Evolutionary conservation across 441 rosid species (phyloP), one percentile per base, ranked within the genome.

Genomic region (Mallotus repandus): DNA sequence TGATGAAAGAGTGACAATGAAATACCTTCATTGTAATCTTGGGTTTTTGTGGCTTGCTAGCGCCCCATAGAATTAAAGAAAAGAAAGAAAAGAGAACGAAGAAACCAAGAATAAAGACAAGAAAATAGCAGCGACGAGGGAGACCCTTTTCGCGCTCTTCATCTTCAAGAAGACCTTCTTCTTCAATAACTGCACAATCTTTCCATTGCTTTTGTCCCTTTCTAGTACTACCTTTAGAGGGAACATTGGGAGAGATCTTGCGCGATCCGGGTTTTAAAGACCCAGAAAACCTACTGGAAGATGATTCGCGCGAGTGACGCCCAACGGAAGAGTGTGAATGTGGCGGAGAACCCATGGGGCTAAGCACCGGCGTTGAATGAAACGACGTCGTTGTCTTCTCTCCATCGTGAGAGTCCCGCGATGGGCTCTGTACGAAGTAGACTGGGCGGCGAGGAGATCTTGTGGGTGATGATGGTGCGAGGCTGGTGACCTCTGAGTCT

Each of bases 391-490:
- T 76, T 0, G 98, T 91, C 76, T 96, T 96, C 83, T 93, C 99
- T 16, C 99, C 98, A 71, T 96, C 99, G 86, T 88, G 98, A 16
- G 98, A 95, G 78, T 94, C 97, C 2, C 98, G 83, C 0, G 99
- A 93, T 0, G 98, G 99, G 63, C 92, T 87, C 83, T 96, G 99
- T 35, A 96, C 97, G 66, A 85, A 96, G 91, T 96, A 96, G n/a
- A 79, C 98, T 1, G 97, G 90, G 3, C 97, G 86, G 66, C 93
- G 97, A 0, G 96, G 97, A 68, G 99, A 94, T 78, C 98, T 89
- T 5, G 94, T 74, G 10, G 97, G 98, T 9, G 98, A 89, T 1
- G 98, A 91, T 1, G 91, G 84, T 18, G 98, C 89, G 63, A 86
- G 80, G 86, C 98, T 95, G 52, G 96, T 95, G 16, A 88, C 98